Percentiles rank a stretch among this genome's conserved stretches.
Evolutionary conservation across 2,329 filamentous ascomycete genomes (phyloP).

Genomic region (Aspergillus aculeatinus): DNA sequence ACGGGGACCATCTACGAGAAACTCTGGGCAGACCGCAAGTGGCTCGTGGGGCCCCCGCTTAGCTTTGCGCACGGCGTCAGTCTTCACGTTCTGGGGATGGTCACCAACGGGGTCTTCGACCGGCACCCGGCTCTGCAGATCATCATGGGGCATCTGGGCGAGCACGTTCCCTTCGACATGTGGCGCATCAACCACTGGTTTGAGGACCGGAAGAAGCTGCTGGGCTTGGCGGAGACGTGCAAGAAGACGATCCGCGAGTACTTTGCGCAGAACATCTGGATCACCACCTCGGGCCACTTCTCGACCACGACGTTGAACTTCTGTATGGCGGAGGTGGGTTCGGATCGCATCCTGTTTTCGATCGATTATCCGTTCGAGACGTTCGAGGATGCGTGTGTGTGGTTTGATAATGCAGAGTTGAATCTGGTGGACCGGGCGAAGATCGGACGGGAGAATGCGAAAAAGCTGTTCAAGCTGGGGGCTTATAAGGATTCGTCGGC

Average conservation of each 20-base stretch:
- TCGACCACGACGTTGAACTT: constrained; percentile 41
- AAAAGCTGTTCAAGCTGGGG: constrained; percentile 42
- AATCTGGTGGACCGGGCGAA: constrained; percentile 38
- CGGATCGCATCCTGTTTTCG: constrained; percentile 43
- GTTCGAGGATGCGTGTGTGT: constrained; percentile 44
- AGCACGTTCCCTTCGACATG: constrained; percentile 53
- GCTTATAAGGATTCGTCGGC: constrained; percentile 34
- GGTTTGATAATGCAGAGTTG: constrained; percentile 45
- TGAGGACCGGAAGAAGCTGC: constrained; percentile 39
- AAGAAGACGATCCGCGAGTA: constrained; percentile 48
- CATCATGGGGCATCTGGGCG: constrained; percentile 51
- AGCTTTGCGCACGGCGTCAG: constrained; percentile 60
- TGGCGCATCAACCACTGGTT: constrained; percentile 50
- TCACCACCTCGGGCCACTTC: constrained; percentile 45
- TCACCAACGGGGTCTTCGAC: constrained; percentile 53
- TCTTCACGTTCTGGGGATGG: constrained; percentile 56
- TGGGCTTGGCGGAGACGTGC: constrained; percentile 39
- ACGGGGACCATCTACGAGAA: constrained; percentile 58
- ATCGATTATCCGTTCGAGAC: constrained; percentile 45
- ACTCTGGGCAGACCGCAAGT: constrained; percentile 59
- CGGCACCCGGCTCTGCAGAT: constrained; percentile 49
- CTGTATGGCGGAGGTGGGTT: constrained; percentile 40
- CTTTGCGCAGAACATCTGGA: constrained; percentile 44
- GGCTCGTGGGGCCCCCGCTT: constrained; percentile 60
- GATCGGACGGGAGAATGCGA: constrained; percentile 50